A percentile compares a stretch with the other conserved stretches of the same genome.
phyloP scores from a whole-genome alignment of 192 early-diverging fungal species.

The Umbelopsis isabellina region DNA sequence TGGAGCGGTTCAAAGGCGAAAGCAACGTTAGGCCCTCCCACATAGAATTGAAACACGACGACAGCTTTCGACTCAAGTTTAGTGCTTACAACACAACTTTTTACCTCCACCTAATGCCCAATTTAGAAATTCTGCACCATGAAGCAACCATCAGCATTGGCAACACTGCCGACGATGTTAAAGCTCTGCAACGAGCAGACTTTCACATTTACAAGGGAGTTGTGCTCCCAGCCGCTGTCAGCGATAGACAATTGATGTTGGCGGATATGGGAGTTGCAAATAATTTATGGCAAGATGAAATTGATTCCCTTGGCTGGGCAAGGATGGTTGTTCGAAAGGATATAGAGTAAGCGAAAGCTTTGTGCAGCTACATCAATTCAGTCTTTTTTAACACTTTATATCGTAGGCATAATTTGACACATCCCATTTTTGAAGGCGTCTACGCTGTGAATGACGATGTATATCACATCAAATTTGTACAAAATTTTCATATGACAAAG shows the following conservation, averaged over 20 bases:
- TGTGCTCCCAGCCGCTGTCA: slow-evolving; percentile 32
- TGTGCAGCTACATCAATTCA: slow-evolving; percentile 22
- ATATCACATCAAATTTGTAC: slow-evolving; percentile 58
- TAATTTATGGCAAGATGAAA: slow-evolving; percentile 43
- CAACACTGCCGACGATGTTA: slow-evolving; percentile 37
- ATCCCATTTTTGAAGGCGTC: slow-evolving; percentile 60
- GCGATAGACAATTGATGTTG: slow-evolving; percentile 30
- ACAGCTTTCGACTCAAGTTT: slow-evolving; percentile 4
- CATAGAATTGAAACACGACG: neutral
- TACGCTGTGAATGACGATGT: slow-evolving; percentile 57
- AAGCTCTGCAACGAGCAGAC: slow-evolving; percentile 32
- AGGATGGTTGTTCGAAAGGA: slow-evolving; percentile 51
- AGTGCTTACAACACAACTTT: slow-evolving; percentile 69
- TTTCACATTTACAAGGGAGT: slow-evolving; percentile 61
- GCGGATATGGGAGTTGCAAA: slow-evolving; percentile 31
- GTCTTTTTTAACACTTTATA: neutral
- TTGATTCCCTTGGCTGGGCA: slow-evolving; percentile 61
- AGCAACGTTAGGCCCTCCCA: neutral
- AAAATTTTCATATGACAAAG: slow-evolving; percentile 57
- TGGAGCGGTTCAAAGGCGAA: neutral
- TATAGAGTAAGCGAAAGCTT: slow-evolving; percentile 27
- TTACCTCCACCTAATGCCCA: slow-evolving; percentile 69
- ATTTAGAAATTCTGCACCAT: slow-evolving; percentile 73
- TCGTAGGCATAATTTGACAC: slow-evolving; percentile 20
- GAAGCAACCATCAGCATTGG: slow-evolving; percentile 48